These are phyloP conservation scores for Tricholoma terreum DNA, from an alignment of 768 basidiomycete genomes.

Conservation along the genomic window DNA sequence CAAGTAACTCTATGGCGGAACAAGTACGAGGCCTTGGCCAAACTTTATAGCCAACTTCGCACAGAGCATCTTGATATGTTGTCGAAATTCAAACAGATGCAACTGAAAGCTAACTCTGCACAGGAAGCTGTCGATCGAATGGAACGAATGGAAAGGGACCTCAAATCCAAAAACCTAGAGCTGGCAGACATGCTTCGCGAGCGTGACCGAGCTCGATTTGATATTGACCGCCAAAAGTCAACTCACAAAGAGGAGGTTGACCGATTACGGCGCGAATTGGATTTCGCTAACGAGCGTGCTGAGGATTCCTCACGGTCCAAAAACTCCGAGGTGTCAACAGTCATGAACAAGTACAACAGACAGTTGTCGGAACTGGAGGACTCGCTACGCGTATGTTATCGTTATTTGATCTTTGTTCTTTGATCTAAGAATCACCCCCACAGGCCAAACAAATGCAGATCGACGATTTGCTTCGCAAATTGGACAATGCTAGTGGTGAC, in stretches of 20 bases:
- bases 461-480: constrained; percentile 82
- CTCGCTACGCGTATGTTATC: constrained; percentile 70
- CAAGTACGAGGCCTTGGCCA: constrained; percentile 98
- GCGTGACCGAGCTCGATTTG: constrained; percentile 92
- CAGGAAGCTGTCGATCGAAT: constrained; percentile 98
- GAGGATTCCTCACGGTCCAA: constrained; percentile 90
- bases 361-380: constrained; percentile 97
- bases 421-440: constrained; percentile 3
- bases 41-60: constrained; percentile 96
- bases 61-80: constrained; percentile 98
- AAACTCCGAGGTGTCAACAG: constrained; percentile 85
- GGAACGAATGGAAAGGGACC: constrained; percentile 97
- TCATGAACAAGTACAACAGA: constrained; percentile 92
- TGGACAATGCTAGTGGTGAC: constrained; percentile 73
- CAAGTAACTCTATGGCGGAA: constrained; percentile 97
- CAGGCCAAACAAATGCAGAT: constrained; percentile 96
- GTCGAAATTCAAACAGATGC: constrained; percentile 94
- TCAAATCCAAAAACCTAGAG: constrained; percentile 98
- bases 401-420: not conserved
- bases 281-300: constrained; percentile 96
- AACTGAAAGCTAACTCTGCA: constrained; percentile 96
- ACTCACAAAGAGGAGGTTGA: constrained; percentile 95
- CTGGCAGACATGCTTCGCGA: constrained; percentile 99
- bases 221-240: constrained; percentile 89
- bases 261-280: constrained; percentile 84